phyloP scores from a whole-genome alignment of 148 eudicot genomes.

The Arctostaphylos glauca region DNA sequence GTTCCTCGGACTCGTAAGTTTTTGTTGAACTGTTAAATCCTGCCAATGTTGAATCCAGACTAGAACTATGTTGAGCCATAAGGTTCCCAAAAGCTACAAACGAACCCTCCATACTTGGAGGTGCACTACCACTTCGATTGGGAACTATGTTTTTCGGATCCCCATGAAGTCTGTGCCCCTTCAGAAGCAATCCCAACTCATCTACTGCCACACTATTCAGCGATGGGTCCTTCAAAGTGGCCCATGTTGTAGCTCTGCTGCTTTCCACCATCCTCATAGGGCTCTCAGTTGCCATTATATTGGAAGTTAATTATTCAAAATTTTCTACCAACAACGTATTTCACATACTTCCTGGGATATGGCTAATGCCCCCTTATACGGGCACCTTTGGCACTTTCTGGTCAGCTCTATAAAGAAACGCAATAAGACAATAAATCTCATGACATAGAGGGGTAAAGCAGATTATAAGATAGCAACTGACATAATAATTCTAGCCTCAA shows the following conservation, averaged over 20 bases:
- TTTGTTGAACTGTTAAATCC: constrained; percentile 26
- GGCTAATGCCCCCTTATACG: background rate
- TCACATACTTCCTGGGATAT: constrained; percentile 15
- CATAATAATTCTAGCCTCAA: background rate
- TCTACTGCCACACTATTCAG: constrained; percentile 38
- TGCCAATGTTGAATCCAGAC: constrained; percentile 30
- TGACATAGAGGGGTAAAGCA: background rate
- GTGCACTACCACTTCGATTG: constrained; percentile 81
- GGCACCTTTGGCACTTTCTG: background rate
- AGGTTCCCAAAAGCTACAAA: constrained; percentile 62
- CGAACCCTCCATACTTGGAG: constrained; percentile 89
- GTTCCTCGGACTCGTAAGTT: constrained; percentile 37
- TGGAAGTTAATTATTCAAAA: background rate
- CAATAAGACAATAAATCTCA: background rate
- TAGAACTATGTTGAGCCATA: constrained; percentile 35
- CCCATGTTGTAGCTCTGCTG: constrained; percentile 48
- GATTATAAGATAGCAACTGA: background rate
- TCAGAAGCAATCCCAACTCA: constrained; percentile 53
- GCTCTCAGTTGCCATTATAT: constrained; percentile 80
- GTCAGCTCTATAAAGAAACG: background rate
- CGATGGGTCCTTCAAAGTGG: constrained; percentile 48
- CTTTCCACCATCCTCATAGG: constrained; percentile 69
- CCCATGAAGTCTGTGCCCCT: constrained; percentile 40
- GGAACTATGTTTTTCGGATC: constrained; percentile 44
- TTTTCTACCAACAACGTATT: constrained; percentile 9